These are phyloP conservation scores for Fusarium napiforme DNA, from an alignment of 2,329 filamentous ascomycete genomes.

Conservation along the genomic window DNA sequence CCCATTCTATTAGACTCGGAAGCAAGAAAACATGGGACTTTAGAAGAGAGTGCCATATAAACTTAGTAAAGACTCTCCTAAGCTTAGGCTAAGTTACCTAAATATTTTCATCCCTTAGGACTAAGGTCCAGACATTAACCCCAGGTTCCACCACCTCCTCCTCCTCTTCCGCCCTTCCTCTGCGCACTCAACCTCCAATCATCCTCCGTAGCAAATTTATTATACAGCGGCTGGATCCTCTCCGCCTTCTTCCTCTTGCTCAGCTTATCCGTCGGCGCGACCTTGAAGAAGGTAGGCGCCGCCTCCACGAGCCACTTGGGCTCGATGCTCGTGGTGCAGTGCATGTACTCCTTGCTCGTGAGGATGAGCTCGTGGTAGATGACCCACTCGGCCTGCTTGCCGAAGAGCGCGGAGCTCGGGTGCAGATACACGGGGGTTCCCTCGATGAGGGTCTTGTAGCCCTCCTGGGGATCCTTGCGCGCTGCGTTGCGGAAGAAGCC, in stretches of 20 bases:
- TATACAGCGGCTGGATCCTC: slow-evolving; percentile 93
- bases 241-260: slow-evolving; percentile 95
- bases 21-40: too few species aligned
- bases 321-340: slow-evolving; percentile 90
- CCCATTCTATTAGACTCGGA: too few species aligned
- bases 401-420: slow-evolving; percentile 89
- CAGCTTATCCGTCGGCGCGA: slow-evolving; percentile 85
- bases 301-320: slow-evolving; percentile 95
- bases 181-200: slow-evolving; percentile 95
- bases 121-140: slow-evolving; percentile 55
- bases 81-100: too few species aligned
- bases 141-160: slow-evolving; percentile 92
- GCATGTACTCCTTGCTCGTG: slow-evolving; percentile 99
- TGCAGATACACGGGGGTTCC: slow-evolving; percentile 95
- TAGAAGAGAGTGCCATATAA: too few species aligned
- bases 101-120: too few species aligned
- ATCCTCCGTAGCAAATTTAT: slow-evolving; percentile 90
- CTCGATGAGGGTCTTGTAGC: slow-evolving; percentile 97
- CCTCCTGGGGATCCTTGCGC: slow-evolving; percentile 94
- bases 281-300: slow-evolving; percentile 99
- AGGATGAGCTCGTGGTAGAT: slow-evolving; percentile 92
- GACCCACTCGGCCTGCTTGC: slow-evolving; percentile 95
- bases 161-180: slow-evolving; percentile 83
- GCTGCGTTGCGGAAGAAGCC: slow-evolving; percentile 97
- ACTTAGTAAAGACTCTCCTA: too few species aligned